A percentile compares a stretch with the other conserved stretches of the same genome.
Conservation (phyloP, 306 rosid genomes). For the Trifolium dubium region DNA sequence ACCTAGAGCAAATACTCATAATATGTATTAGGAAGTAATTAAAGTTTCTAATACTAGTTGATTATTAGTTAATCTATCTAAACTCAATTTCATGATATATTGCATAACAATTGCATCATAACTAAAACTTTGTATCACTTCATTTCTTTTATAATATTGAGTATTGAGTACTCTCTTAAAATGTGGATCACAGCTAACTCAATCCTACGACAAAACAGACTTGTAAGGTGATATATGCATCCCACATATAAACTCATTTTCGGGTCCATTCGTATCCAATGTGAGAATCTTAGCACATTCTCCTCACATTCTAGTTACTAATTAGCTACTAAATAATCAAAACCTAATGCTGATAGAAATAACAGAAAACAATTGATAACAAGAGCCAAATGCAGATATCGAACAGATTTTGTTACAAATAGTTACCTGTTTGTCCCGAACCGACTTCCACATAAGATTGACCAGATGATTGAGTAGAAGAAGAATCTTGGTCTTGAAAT, state of each 20-base stretch:
- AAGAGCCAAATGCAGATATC: background rate
- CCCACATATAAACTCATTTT: background rate
- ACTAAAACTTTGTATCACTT: background rate
- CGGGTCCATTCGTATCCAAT: background rate
- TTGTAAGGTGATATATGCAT: background rate
- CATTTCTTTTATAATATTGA: background rate
- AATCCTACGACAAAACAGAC: background rate
- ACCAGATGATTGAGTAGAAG: slow-evolving; percentile 68
- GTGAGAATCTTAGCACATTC: background rate
- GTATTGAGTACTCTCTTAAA: background rate
- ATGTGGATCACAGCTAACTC: background rate
- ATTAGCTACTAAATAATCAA: background rate
- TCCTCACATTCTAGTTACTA: background rate
- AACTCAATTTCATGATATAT: background rate
- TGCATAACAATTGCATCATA: slow-evolving; percentile 3
- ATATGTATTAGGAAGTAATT: background rate
- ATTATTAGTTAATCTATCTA: background rate
- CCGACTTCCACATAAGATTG: slow-evolving; percentile 57
- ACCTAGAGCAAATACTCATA: slow-evolving; percentile 16
- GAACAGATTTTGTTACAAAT: background rate
- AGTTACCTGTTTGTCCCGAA: slow-evolving; percentile 54
- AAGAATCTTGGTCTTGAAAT: slow-evolving; percentile 66
- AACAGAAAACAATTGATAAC: slow-evolving; percentile 2
- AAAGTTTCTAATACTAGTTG: background rate
- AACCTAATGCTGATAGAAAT: background rate